Percentiles rank a stretch among this genome's conserved stretches.
Conservation (phyloP, 129 eudicot genomes). For the Flaveria linearis region DNA sequence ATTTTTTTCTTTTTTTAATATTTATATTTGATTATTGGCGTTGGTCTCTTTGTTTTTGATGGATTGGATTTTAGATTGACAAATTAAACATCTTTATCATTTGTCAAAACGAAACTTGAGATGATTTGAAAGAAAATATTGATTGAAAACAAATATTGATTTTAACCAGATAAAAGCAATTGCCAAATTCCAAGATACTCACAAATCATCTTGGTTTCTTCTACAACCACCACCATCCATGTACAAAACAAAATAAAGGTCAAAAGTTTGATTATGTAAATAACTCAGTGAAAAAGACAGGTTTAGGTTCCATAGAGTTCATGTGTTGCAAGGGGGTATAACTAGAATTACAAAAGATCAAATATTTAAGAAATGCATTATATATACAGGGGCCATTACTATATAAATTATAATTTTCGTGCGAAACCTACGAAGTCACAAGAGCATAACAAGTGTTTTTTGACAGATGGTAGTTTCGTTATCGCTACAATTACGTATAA, state of each 20-base stretch:
- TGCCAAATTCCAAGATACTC: background rate
- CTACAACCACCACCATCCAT: background rate
- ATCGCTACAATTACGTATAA: too few species aligned
- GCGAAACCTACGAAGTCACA: too few species aligned
- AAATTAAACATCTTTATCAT: background rate
- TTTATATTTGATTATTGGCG: background rate
- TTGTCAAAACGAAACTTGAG: background rate
- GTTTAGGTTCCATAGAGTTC: background rate
- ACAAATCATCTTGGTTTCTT: conserved; percentile 3
- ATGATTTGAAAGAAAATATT: background rate
- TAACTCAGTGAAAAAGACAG: background rate
- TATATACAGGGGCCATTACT: too few species aligned
- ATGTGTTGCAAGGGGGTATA: background rate
- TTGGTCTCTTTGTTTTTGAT: background rate
- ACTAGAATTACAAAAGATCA: too few species aligned
- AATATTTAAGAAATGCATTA: too few species aligned
- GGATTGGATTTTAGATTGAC: background rate
- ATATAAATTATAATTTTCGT: too few species aligned
- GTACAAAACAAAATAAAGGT: conserved; percentile 5
- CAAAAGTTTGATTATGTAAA: background rate
- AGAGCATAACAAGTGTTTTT: too few species aligned
- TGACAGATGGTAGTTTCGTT: too few species aligned
- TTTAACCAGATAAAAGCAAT: background rate
- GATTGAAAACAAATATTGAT: background rate
- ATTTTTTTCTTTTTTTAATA: too few species aligned